phyloP scores from a whole-genome alignment of 805 yeast genomes.

The Saturnispora ahearnii region DNA sequence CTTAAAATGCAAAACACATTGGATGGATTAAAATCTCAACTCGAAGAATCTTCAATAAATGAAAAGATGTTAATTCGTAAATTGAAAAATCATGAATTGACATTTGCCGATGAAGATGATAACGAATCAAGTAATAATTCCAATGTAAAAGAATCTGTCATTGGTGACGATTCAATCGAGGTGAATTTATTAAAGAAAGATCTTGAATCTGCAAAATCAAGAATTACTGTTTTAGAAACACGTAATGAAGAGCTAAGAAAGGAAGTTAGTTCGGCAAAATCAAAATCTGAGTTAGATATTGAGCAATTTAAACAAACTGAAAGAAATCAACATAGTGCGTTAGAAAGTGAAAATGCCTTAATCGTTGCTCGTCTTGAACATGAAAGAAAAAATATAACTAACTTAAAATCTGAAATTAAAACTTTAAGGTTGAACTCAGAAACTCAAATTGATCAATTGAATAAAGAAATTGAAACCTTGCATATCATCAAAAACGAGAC shows the following conservation, averaged over 20 bases:
- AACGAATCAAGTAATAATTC: slow-evolving; percentile 19
- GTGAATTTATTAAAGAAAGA: slow-evolving; percentile 61
- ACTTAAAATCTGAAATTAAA: slow-evolving; percentile 20
- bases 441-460: slow-evolving; percentile 39
- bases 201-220: slow-evolving; percentile 57
- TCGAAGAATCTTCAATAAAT: slow-evolving; percentile 56
- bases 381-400: slow-evolving; percentile 28
- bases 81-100: slow-evolving; percentile 38
- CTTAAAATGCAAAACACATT: slow-evolving; percentile 42
- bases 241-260: slow-evolving; percentile 68
- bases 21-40: slow-evolving; percentile 41
- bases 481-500: slow-evolving; percentile 41
- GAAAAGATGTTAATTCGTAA: slow-evolving; percentile 59
- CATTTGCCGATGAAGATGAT: slow-evolving; percentile 26
- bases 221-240: slow-evolving; percentile 62
- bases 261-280: slow-evolving; percentile 48
- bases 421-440: slow-evolving; percentile 30
- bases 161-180: slow-evolving; percentile 12
- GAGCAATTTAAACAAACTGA: slow-evolving; percentile 35
- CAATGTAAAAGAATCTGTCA: slow-evolving; percentile 20
- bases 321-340: slow-evolving; percentile 39
- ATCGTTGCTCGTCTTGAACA: slow-evolving; percentile 51
- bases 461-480: slow-evolving; percentile 42
- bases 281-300: slow-evolving; percentile 33
- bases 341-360: slow-evolving; percentile 63